These are phyloP conservation scores for Fistulifera pelliculosa DNA, from an alignment of 108 stramenopile genomes.

Conservation along the genomic window DNA sequence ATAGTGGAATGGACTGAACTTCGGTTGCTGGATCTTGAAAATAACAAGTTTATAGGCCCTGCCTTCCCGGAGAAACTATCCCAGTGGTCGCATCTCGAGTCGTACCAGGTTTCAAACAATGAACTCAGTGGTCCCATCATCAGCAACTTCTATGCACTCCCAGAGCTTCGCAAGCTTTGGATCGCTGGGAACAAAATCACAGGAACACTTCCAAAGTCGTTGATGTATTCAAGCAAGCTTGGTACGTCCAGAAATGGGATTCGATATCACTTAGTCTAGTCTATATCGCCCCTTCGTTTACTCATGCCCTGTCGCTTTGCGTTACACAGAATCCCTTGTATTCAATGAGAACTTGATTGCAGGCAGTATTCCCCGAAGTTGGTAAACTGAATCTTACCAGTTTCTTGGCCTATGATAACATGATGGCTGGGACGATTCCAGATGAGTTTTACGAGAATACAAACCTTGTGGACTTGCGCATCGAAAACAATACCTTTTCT, in stretches of 20 bases:
- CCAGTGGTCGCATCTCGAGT: slow-evolving; percentile 17
- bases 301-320: background rate
- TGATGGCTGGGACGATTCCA: slow-evolving; percentile 1
- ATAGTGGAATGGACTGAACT: slow-evolving; percentile 19
- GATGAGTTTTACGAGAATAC: background rate
- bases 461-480: background rate
- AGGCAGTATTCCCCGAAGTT: background rate
- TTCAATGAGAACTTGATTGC: background rate
- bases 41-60: slow-evolving; percentile 13
- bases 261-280: background rate
- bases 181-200: slow-evolving; percentile 14
- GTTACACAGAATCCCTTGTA: background rate
- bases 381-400: background rate
- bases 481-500: background rate
- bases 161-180: slow-evolving; percentile 29
- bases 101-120: slow-evolving; percentile 41
- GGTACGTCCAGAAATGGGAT: background rate
- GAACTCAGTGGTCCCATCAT: slow-evolving; percentile 20
- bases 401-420: background rate
- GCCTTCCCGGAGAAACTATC: slow-evolving; percentile 33
- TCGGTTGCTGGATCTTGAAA: slow-evolving; percentile 8
- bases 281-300: background rate
- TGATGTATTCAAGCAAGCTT: slow-evolving; percentile 13
- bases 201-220: slow-evolving; percentile 22
- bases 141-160: slow-evolving; percentile 14